phyloP scores from a whole-genome alignment of 2,329 filamentous ascomycete species.

The Chaetomium globosum region DNA sequence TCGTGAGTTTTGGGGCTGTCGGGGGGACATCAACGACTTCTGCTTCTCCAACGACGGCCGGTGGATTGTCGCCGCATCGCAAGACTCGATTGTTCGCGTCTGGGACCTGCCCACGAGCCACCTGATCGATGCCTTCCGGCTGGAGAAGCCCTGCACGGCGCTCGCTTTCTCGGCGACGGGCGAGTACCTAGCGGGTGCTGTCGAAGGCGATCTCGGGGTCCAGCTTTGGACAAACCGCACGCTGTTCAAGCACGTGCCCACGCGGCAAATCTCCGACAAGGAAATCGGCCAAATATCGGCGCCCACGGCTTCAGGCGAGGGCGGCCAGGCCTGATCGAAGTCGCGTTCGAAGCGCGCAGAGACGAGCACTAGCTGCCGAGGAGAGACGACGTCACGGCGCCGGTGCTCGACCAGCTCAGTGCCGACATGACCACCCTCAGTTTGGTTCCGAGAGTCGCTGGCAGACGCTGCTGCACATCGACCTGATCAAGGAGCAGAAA shows the following conservation, averaged over 20 bases:
- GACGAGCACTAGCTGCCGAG: slow-evolving; percentile 39
- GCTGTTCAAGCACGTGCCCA: slow-evolving; percentile 85
- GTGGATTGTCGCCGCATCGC: slow-evolving; percentile 88
- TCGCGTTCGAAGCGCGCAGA: slow-evolving; percentile 65
- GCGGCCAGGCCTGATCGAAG: slow-evolving; percentile 73
- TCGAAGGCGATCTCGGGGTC: slow-evolving; percentile 81
- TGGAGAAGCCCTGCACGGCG: slow-evolving; percentile 77
- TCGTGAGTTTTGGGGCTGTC: slow-evolving; percentile 86
- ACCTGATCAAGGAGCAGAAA: slow-evolving; percentile 94
- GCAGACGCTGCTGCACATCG: slow-evolving; percentile 92
- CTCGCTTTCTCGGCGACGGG: slow-evolving; percentile 87
- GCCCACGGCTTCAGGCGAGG: slow-evolving; percentile 82
- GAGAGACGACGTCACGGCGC: slow-evolving; percentile 58
- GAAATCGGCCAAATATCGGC: slow-evolving; percentile 67
- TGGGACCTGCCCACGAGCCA: slow-evolving; percentile 97
- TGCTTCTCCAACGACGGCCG: slow-evolving; percentile 90
- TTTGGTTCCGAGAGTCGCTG: slow-evolving; percentile 83
- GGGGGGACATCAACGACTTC: slow-evolving; percentile 73
- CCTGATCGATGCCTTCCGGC: slow-evolving; percentile 85
- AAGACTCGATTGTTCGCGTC: slow-evolving; percentile 77
- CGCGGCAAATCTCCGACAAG: slow-evolving; percentile 77
- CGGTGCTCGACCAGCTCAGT: slow-evolving; percentile 74
- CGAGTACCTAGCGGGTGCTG: slow-evolving; percentile 90
- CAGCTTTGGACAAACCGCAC: slow-evolving; percentile 94
- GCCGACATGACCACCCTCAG: slow-evolving; percentile 84